Conservation (phyloP, 768 basidiomycete species). For the Daedaleopsis sinensis region DNA sequence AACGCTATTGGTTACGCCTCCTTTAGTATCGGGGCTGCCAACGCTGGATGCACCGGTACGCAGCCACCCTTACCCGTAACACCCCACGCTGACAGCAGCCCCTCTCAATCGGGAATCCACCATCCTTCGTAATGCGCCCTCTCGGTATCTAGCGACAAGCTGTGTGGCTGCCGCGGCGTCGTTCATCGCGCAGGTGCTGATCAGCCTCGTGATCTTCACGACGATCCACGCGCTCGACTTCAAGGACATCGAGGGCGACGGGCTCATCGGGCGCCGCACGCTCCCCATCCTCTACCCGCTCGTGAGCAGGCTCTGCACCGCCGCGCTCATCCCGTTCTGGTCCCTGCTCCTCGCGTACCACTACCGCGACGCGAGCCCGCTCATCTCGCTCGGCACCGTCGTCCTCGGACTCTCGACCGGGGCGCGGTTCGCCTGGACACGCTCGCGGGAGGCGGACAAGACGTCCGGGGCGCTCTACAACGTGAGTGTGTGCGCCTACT, state of each 20-base stretch:
- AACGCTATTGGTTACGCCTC: slow-evolving; percentile 21
- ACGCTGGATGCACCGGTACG: neutral
- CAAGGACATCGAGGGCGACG: slow-evolving; percentile 11
- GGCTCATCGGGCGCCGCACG: neutral
- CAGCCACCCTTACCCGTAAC: neutral
- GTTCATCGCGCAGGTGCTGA: neutral
- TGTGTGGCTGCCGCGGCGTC: neutral
- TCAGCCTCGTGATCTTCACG: neutral
- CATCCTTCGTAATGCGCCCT: neutral
- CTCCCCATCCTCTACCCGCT: slow-evolving; percentile 4
- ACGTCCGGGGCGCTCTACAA: slow-evolving; percentile 4
- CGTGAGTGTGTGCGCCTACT: neutral
- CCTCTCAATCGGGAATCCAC: neutral
- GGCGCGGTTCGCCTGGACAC: neutral
- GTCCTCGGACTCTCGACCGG: neutral
- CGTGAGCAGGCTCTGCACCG: neutral
- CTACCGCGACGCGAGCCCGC: neutral
- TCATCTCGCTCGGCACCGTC: neutral
- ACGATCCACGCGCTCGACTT: slow-evolving; percentile 14
- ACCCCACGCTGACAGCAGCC: neutral
- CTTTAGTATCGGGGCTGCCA: slow-evolving; percentile 28
- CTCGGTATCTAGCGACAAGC: neutral
- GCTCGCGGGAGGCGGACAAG: neutral
- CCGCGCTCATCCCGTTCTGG: slow-evolving; percentile 1
- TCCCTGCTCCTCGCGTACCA: neutral